Conservation (phyloP, 140 eudicot genomes). For the Ambrosia hybrid region DNA sequence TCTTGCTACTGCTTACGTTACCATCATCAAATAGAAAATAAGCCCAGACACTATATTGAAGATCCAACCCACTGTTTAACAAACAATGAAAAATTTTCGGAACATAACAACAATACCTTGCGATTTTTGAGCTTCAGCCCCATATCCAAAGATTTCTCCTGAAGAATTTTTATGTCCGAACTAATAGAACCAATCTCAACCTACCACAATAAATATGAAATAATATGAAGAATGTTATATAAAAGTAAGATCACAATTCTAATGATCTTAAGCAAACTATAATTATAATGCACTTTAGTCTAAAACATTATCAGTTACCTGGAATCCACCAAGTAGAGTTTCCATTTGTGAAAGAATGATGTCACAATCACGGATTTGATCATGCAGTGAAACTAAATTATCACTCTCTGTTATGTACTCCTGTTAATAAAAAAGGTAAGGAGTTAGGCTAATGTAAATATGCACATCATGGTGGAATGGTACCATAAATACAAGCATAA, state of each 20-base stretch:
- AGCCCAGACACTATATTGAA: no score
- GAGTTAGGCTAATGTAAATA: slow-evolving; percentile 3
- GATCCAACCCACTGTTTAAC: no score
- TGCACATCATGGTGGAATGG: background rate
- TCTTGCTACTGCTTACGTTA: no score
- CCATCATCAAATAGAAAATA: no score
- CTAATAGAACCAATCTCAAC: slow-evolving; percentile 97
- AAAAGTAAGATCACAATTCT: slow-evolving; percentile 4
- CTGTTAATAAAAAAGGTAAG: slow-evolving; percentile 42
- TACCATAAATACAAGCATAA: slow-evolving; percentile 2
- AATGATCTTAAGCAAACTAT: slow-evolving; percentile 11
- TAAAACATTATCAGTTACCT: slow-evolving; percentile 49
- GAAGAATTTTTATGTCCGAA: slow-evolving; percentile 94
- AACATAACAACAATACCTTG: slow-evolving; percentile 54
- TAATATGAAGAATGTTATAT: slow-evolving; percentile 8
- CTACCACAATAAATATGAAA: slow-evolving; percentile 36
- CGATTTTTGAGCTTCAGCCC: slow-evolving; percentile 97
- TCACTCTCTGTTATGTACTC: slow-evolving; percentile 98
- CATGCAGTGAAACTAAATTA: slow-evolving; percentile 93
- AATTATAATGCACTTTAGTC: background rate
- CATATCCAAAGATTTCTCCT: slow-evolving; percentile 98
- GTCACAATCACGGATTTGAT: slow-evolving; percentile 97
- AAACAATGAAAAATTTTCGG: no score
- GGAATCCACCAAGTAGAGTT: slow-evolving; percentile 91
- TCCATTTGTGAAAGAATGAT: slow-evolving; percentile 94